These are phyloP conservation scores for Globisporangium radiosum DNA, from an alignment of 352 stramenopile genomes.

Conservation along the genomic window DNA sequence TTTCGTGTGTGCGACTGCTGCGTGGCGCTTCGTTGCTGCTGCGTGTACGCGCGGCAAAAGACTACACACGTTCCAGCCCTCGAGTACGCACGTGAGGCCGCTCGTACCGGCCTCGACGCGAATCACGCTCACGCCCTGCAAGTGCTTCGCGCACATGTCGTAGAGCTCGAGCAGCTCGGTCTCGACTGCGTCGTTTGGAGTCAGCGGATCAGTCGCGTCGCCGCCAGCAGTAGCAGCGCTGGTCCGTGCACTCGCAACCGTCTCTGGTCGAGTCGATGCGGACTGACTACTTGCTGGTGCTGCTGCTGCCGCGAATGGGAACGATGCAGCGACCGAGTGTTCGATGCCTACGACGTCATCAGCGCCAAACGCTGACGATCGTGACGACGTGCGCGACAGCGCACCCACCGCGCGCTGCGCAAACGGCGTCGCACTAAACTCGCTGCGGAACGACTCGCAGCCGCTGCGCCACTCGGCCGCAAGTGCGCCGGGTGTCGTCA, in stretches of 20 bases:
- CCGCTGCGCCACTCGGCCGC: conserved; percentile 40
- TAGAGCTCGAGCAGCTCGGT: conserved; percentile 55
- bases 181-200: conserved; percentile 26
- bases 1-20: conserved; percentile 29
- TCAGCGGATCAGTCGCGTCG: neutral
- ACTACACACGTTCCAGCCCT: conserved; percentile 64
- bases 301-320: conserved; percentile 16
- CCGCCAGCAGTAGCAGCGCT: neutral
- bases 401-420: conserved; percentile 1
- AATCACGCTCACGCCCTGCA: conserved; percentile 45
- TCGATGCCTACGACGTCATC: conserved; percentile 5
- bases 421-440: conserved; percentile 35
- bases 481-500: conserved; percentile 29
- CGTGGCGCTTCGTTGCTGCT: conserved; percentile 14
- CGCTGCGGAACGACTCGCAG: conserved; percentile 43
- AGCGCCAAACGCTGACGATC: neutral
- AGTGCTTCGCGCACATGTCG: conserved; percentile 35
- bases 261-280: too few species aligned
- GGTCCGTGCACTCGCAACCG: neutral
- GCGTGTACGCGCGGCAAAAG: conserved; percentile 36
- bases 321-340: conserved; percentile 10
- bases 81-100: conserved; percentile 43
- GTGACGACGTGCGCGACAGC: conserved; percentile 9
- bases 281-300: too few species aligned
- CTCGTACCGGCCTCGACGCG: conserved; percentile 60